Evolutionary conservation across 331 rosid genomes (phyloP).

Genomic region (Prunus yedoensis): DNA sequence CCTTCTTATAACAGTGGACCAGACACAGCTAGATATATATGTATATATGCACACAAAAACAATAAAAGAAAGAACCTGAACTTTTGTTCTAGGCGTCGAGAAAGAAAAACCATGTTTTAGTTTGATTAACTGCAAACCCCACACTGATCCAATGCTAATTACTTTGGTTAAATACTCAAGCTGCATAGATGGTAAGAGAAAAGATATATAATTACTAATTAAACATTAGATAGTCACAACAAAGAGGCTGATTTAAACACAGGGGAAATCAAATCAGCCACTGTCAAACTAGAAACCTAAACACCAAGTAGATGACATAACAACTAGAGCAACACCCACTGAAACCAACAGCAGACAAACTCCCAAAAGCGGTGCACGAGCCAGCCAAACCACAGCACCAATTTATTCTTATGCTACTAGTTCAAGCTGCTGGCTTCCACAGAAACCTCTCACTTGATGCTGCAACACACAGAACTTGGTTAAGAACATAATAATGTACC

Average conservation of each 20-base stretch:
- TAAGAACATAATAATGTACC: neutral
- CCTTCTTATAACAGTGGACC: neutral
- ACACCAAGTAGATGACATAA: neutral
- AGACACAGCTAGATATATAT: neutral
- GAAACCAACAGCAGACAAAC: neutral
- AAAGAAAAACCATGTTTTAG: too few species aligned
- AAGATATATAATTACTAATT: too few species aligned
- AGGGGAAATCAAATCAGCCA: conserved; percentile 3
- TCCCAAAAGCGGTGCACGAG: neutral
- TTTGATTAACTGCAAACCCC: too few species aligned
- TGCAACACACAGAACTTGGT: neutral
- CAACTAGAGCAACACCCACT: neutral
- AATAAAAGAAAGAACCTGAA: neutral
- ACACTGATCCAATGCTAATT: too few species aligned
- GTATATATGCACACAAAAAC: neutral
- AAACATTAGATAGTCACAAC: neutral
- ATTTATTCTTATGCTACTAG: conserved; percentile 3
- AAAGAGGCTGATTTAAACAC: neutral
- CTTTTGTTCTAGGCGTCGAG: too few species aligned
- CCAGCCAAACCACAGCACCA: neutral
- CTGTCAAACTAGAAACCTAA: neutral
- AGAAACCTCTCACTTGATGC: conserved; percentile 12
- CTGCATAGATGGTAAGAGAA: too few species aligned
- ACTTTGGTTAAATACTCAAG: too few species aligned
- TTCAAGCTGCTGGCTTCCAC: neutral